Percentiles rank a stretch among this genome's conserved stretches.
These are phyloP conservation scores for Fusarium bulbicola DNA, from an alignment of 2,329 filamentous ascomycete species.

Conservation along the genomic window DNA sequence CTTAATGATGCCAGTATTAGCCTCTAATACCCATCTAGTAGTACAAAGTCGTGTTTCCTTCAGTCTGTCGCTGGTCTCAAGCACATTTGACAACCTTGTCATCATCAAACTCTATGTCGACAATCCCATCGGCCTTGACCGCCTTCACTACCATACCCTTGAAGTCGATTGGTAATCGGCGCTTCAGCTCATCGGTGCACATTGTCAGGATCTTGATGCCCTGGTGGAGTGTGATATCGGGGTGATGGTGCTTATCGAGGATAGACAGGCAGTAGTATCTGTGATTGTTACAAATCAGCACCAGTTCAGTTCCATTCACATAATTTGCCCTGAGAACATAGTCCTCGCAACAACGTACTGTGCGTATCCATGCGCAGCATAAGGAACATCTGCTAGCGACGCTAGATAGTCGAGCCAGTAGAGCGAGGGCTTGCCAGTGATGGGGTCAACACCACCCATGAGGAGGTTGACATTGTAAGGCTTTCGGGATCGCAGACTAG, in stretches of 20 bases:
- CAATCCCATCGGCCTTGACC: conserved; percentile 91
- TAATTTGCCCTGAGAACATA: neutral
- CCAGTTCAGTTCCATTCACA: neutral
- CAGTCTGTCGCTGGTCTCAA: conserved; percentile 47
- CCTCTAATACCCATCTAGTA: conserved; percentile 45
- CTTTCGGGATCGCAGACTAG: conserved; percentile 87
- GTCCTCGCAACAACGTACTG: conserved; percentile 69
- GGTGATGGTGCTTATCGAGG: conserved; percentile 98
- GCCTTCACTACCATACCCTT: conserved; percentile 97
- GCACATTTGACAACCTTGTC: conserved; percentile 74
- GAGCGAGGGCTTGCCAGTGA: conserved; percentile 87
- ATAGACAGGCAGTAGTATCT: conserved; percentile 98
- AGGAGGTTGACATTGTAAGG: conserved; percentile 98
- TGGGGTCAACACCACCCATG: conserved; percentile 91
- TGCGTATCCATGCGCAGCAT: conserved; percentile 97
- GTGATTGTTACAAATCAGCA: conserved; percentile 35
- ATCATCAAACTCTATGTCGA: conserved; percentile 86
- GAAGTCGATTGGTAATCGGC: conserved; percentile 97
- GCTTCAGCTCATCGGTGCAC: conserved; percentile 97
- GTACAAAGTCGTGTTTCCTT: conserved; percentile 48
- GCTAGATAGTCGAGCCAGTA: conserved; percentile 99
- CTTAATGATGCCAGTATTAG: conserved; percentile 39
- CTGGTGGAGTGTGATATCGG: conserved; percentile 87
- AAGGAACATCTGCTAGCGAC: conserved; percentile 85
- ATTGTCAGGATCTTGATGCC: conserved; percentile 92